Evolutionary conservation across 345 rosid genomes (phyloP).

Genomic region (Euphorbia peplus): DNA sequence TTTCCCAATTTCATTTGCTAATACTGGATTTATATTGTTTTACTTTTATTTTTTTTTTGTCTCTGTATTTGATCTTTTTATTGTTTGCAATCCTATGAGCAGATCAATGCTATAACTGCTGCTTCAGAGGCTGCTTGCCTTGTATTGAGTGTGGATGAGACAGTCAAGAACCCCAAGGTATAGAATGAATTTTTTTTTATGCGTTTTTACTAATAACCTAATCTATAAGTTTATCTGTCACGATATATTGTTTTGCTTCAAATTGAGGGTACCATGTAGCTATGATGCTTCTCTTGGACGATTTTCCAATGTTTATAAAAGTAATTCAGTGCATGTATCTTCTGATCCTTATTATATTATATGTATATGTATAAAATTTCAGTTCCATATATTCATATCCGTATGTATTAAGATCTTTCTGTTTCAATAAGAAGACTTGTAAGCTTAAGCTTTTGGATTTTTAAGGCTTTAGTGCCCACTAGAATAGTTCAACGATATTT

Average conservation of each 20-base stretch:
- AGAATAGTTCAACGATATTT: not conserved
- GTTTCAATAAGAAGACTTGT: no score
- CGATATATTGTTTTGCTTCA: not conserved
- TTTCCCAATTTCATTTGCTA: not conserved
- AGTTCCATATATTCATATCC: no score
- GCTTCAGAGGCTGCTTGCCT: conserved; percentile 99
- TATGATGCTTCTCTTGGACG: not conserved
- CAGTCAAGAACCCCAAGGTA: conserved; percentile 99
- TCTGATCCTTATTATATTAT: not conserved
- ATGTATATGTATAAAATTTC: no score
- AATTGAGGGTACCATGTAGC: not conserved
- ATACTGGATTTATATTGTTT: not conserved
- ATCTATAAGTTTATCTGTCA: not conserved
- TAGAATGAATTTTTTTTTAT: conserved; percentile 1
- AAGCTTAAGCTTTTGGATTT: no score
- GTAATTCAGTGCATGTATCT: not conserved
- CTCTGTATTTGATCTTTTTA: not conserved
- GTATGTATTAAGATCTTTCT: no score
- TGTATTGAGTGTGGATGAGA: conserved; percentile 91
- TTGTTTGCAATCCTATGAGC: conserved; percentile 17
- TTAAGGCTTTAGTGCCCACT: not conserved
- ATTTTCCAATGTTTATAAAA: not conserved
- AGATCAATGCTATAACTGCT: conserved; percentile 97
- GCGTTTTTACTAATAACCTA: not conserved
- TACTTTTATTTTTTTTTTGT: not conserved